A percentile compares a stretch with the other conserved stretches of the same genome.
Evolutionary conservation across 495 filamentous ascomycete genomes (phyloP).

Genomic region (Aspergillus saccharolyticus): DNA sequence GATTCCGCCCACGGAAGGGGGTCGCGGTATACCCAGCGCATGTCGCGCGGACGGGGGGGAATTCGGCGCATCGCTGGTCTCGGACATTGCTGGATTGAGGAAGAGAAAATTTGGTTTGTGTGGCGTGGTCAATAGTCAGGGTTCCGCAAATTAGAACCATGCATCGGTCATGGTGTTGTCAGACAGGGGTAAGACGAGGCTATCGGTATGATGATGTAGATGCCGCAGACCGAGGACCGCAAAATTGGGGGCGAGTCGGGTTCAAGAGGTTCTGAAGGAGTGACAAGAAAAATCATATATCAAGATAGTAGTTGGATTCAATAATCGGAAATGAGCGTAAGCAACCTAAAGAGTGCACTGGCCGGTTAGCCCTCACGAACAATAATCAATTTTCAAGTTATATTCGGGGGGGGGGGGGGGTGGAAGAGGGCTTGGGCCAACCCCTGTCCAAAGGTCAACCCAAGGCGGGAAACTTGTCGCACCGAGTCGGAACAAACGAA

Average conservation of each 20-base stretch:
- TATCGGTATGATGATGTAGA: background rate
- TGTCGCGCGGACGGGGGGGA: conserved; percentile 23
- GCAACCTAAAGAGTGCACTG: conserved; percentile 8
- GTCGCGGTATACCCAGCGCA: conserved; percentile 40
- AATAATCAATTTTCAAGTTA: background rate
- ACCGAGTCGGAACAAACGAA: background rate
- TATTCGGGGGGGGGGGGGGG: background rate
- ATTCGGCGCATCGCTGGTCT: conserved; percentile 25
- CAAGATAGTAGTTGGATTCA: background rate
- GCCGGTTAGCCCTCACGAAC: conserved; percentile 4
- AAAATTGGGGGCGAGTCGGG: background rate
- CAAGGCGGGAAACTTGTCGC: background rate
- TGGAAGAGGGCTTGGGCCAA: background rate
- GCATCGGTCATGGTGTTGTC: conserved; percentile 21
- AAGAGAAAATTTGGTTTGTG: conserved; percentile 12
- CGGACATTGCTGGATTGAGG: conserved; percentile 22
- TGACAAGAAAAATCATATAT: conserved; percentile 13
- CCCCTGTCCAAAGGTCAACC: background rate
- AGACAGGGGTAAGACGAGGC: background rate
- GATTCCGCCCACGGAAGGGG: conserved; percentile 54
- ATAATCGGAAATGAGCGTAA: conserved; percentile 16
- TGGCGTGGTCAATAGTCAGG: background rate
- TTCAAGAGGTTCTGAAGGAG: conserved; percentile 9
- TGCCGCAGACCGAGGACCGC: background rate
- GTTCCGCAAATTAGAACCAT: background rate